Conservation (phyloP, 768 basidiomycete genomes). For the Coprinopsis marcescibilis region DNA sequence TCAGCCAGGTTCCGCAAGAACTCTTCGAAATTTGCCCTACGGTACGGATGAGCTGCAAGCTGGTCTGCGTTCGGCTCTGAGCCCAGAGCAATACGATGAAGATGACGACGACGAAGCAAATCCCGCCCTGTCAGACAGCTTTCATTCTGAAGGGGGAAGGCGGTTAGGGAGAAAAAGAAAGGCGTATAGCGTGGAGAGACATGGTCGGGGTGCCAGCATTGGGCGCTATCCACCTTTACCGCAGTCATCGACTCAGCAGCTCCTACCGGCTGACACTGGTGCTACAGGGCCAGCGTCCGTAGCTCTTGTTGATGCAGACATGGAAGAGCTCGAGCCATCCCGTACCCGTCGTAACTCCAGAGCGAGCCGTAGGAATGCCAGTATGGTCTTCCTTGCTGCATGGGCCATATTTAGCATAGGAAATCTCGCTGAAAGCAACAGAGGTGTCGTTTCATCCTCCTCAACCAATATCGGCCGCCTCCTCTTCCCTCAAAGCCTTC, state of each 20-base stretch:
- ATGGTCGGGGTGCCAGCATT: constrained; percentile 40
- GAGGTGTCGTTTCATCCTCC: constrained; percentile 21
- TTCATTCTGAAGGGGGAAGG: constrained; percentile 65
- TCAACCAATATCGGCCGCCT: constrained; percentile 44
- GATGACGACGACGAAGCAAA: constrained; percentile 50
- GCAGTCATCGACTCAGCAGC: constrained; percentile 26
- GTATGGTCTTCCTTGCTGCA: constrained; percentile 75
- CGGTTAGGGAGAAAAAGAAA: constrained; percentile 44
- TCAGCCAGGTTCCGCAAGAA: constrained; percentile 9
- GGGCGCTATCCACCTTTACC: constrained; percentile 32
- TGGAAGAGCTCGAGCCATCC: constrained; percentile 16
- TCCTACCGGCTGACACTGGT: constrained; percentile 25
- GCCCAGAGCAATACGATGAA: constrained; percentile 23
- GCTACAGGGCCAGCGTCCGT: constrained; percentile 18
- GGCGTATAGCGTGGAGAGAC: constrained; percentile 63
- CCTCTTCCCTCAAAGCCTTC: constrained; percentile 22
- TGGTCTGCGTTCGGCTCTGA: constrained; percentile 5
- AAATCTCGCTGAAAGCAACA: constrained; percentile 31
- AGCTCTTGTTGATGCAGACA: constrained; percentile 13
- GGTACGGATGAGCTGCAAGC: constrained; percentile 6
- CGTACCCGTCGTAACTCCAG: constrained; percentile 42
- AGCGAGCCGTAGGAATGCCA: constrained; percentile 63
- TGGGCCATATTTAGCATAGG: constrained; percentile 73
- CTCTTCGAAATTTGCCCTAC: constrained; percentile 4
- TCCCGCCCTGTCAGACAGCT: constrained; percentile 62